Evolutionary conservation across 2,329 filamentous ascomycete species (phyloP), one percentile per base, ranked within the genome.

Genomic region (Colletotrichum viniferum): DNA sequence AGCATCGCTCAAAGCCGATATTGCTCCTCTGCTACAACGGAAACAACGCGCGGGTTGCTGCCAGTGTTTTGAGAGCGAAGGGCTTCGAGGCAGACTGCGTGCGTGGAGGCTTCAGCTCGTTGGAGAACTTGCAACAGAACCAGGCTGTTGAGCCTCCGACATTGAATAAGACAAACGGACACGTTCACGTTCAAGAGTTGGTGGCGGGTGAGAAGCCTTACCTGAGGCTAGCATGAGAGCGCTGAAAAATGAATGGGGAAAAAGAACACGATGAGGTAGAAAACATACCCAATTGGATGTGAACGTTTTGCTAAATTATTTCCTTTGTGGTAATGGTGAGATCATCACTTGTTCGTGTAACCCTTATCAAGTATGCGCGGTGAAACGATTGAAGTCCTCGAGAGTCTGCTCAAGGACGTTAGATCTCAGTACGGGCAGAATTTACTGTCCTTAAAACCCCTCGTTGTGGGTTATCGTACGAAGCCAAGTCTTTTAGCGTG

Each of bases 11-110:
- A 26, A 84, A 83, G 70, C 83, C 83, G 7, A 79, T 89, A 14
- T 78, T 91, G 13, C 78, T 90, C 12, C 79, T 89, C 12, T 91
- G 89, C 79, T 90, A 91, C 67, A 83, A 89, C 62, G 90, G 90
- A 4, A 88, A 92, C 73, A 88, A 86, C 34, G 85, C 89, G 6
- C 84, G 90, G 1, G 85, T 91, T 7, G 90, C 89, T 4, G 88
- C 88, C 4, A 90, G 88, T 69, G 85, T 91, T 4, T 79, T 91
- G 63, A 83, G 89, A 7, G 88, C 87, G 0, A 89, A 88, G 76
- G 88, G 87, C 0, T 82, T 86, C 28, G 83, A 85, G 71, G 87
- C 88, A 1, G 85, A 87, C 56, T 89, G 86, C 77, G 78, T 90
- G 26, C 81, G 83, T 26, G 88, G 87, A 10, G 89, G 88, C 0